Percentiles rank a stretch among this genome's conserved stretches.
Evolutionary conservation across 1,284 basidiomycete species (phyloP).

Genomic region (Naganishia liquefaciens): DNA sequence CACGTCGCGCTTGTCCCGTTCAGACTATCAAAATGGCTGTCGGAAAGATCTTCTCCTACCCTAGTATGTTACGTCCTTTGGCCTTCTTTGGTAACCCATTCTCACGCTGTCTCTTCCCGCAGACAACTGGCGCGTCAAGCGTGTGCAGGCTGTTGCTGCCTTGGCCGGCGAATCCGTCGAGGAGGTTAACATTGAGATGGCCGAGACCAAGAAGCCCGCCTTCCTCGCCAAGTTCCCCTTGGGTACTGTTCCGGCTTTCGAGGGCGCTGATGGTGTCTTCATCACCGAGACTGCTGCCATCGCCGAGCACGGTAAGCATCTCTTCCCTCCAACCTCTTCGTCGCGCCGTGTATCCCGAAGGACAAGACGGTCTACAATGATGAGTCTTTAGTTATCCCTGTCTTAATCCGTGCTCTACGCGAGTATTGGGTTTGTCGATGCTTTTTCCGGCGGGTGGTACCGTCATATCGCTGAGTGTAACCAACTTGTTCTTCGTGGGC

Average conservation of each 20-base stretch:
- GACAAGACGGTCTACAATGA: constrained; percentile 43
- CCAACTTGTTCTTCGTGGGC: neutral
- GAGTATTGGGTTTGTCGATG: constrained; percentile 59
- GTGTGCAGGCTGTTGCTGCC: constrained; percentile 74
- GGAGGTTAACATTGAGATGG: constrained; percentile 63
- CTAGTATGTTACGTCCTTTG: constrained; percentile 27
- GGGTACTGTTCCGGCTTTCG: constrained; percentile 82
- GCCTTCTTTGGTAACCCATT: neutral
- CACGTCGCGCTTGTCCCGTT: neutral
- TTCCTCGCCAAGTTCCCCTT: constrained; percentile 77
- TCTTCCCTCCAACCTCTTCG: constrained; percentile 28
- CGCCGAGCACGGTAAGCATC: constrained; percentile 80
- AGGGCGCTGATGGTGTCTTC: constrained; percentile 68
- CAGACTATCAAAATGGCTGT: constrained; percentile 20
- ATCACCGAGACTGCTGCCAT: constrained; percentile 80
- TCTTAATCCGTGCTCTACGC: constrained; percentile 56
- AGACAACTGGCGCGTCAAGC: constrained; percentile 53
- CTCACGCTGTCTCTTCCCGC: neutral
- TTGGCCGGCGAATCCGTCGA: constrained; percentile 70
- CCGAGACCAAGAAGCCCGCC: constrained; percentile 74
- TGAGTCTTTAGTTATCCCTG: constrained; percentile 64
- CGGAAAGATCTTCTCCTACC: constrained; percentile 36
- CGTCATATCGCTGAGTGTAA: constrained; percentile 53
- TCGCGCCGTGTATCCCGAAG: constrained; percentile 5
- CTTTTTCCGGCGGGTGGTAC: constrained; percentile 58